These are phyloP conservation scores for Capsella rubella DNA, from an alignment of 441 rosid species.

Conservation along the genomic window DNA sequence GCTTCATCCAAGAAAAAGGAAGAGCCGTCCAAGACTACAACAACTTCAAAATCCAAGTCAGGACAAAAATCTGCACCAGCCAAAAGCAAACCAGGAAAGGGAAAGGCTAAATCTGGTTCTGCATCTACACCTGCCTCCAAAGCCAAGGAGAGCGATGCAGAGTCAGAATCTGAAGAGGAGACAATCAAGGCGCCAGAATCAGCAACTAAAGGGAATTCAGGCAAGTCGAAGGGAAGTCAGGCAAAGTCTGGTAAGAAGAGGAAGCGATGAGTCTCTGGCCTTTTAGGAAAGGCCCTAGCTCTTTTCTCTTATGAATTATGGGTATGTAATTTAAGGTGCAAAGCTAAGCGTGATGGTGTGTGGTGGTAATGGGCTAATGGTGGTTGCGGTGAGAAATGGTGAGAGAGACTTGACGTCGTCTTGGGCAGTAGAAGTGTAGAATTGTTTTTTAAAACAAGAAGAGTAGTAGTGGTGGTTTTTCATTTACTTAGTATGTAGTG, in stretches of 20 bases:
- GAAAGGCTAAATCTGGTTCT: conserved; percentile 59
- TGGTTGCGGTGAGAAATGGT: conserved; percentile 26
- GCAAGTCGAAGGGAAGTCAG: conserved; percentile 64
- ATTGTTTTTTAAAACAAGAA: conserved; percentile 37
- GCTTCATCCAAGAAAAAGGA: conserved; percentile 54
- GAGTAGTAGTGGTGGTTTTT: conserved; percentile 24
- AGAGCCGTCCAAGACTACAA: conserved; percentile 45
- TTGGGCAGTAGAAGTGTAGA: conserved; percentile 36
- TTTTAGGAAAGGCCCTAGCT: neutral
- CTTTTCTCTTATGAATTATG: conserved; percentile 13
- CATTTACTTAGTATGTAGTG: conserved; percentile 35
- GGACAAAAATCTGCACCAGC: conserved; percentile 49
- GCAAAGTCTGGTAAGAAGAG: conserved; percentile 70
- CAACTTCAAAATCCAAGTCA: conserved; percentile 58
- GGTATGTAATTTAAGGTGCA: conserved; percentile 32
- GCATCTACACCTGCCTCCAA: conserved; percentile 52
- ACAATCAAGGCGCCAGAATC: conserved; percentile 54
- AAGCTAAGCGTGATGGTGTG: conserved; percentile 22
- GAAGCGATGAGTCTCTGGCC: conserved; percentile 49
- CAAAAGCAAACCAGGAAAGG: conserved; percentile 45
- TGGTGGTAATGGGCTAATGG: no score
- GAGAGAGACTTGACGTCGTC: conserved; percentile 21
- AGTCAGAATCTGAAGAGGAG: conserved; percentile 54
- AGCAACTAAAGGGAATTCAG: conserved; percentile 52
- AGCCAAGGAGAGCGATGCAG: conserved; percentile 58